Evolutionary conservation across 805 yeast species (phyloP), one percentile per base, ranked within the genome.

Genomic region (Candida morakotiae): DNA sequence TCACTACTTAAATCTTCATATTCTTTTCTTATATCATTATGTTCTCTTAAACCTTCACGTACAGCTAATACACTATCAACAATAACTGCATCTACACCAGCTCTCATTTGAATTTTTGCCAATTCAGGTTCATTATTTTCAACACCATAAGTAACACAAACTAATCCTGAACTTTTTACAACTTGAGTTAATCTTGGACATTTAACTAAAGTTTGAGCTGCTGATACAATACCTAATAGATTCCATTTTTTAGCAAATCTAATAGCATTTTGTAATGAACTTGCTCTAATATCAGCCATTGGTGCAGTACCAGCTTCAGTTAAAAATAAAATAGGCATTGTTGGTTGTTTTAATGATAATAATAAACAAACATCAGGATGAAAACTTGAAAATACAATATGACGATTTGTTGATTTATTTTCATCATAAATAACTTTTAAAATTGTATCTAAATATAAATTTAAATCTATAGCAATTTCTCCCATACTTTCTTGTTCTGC

Each of bases 11-110:
- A 33, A 13, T 48, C 50, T 28, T 53, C 56, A 27, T 42, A 34
- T n/a, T 43, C 49, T 34, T 46, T 51, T 30, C 51, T 39, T 18
- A 32, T 34, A 16, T 34, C 31, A 21, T 26, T 34, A 11, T 34
- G 37, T n/a, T 34, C 34, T 40, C 72, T 75, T 43, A 89, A 69
- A 6, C 86, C 96, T 49, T 83, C 83, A 54, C 95, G 72, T n/a
- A 89, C 94, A 0, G 96, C 96, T 52, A 89, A 69, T 2, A 91
- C 98, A 38, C 87, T 81, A 60, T 91, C 98, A 3, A 87, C 97
- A 62, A 91, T 91, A n/a, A 91, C 97, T 0, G 98, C 98, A 68
- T 91, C 98, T 9, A 91, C 96, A 7, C 98, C 98, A 3, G 94
- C 89, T 45, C 78, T 79, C 82, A 91, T 82, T 60, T 91, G 96